Percentiles rank a stretch among this genome's conserved stretches.
Evolutionary conservation across 371 early-diverging fungal genomes (phyloP).

Genomic region (Fennellomyces sp.): DNA sequence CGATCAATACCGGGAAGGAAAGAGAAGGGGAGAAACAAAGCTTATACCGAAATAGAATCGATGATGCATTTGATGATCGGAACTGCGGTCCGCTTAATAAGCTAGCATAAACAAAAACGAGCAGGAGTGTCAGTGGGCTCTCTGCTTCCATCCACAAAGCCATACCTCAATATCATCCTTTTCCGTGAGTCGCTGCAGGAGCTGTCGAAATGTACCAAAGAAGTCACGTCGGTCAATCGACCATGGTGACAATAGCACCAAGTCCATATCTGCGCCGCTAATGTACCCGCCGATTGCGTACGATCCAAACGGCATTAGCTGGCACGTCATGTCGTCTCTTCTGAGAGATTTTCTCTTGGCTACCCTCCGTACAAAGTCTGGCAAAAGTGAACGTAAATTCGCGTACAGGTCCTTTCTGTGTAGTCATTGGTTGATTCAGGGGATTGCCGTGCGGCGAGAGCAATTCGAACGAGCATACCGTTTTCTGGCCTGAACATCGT

Average conservation of each 20-base stretch:
- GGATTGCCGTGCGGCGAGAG: background rate
- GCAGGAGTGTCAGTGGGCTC: background rate
- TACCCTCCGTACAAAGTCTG: background rate
- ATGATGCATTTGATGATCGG: conserved; percentile 46
- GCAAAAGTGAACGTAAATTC: background rate
- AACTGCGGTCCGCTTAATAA: conserved; percentile 31
- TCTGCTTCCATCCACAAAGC: background rate
- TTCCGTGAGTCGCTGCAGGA: conserved; percentile 10
- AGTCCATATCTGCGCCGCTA: conserved; percentile 41
- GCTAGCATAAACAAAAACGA: conserved; percentile 7
- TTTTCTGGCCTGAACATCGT: background rate
- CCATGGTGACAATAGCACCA: conserved; percentile 29
- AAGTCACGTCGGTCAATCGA: conserved; percentile 23
- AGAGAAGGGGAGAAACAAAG: background rate
- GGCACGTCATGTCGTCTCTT: conserved; percentile 16
- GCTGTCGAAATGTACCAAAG: conserved; percentile 18
- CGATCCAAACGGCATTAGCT: conserved; percentile 43
- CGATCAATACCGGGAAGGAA: background rate
- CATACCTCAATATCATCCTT: conserved; percentile 33
- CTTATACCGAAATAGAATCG: conserved; percentile 31
- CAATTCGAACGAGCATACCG: background rate
- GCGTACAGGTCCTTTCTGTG: background rate
- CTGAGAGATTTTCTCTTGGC: background rate
- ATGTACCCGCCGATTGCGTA: conserved; percentile 39
- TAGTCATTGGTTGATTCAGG: background rate